A percentile compares a stretch with the other conserved stretches of the same genome.
phyloP scores from a whole-genome alignment of 2,329 filamentous ascomycete species.

The Aspergillaceae sp. region DNA sequence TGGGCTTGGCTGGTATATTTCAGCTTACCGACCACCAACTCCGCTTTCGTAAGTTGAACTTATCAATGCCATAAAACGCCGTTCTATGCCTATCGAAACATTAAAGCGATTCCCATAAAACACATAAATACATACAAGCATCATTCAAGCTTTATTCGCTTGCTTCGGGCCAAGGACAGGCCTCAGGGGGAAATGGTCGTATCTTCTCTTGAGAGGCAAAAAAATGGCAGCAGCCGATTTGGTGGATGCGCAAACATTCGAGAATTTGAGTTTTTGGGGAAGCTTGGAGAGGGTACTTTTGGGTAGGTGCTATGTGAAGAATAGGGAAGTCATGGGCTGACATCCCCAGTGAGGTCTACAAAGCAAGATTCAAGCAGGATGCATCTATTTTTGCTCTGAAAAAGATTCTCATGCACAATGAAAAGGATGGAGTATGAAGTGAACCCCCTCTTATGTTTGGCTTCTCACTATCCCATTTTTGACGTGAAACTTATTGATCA shows the following conservation, averaged over 20 bases:
- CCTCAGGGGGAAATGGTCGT: conserved; percentile 24
- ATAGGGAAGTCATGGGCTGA: conserved; percentile 3
- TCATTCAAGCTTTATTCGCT: too few species aligned
- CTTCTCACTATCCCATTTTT: too few species aligned
- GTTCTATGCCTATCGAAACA: too few species aligned
- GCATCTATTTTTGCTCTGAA: conserved; percentile 78
- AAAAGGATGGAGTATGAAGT: conserved; percentile 76
- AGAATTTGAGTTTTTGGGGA: conserved; percentile 34
- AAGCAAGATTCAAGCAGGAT: conserved; percentile 67
- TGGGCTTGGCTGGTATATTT: too few species aligned
- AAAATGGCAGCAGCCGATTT: conserved; percentile 53
- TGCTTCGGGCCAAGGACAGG: neutral
- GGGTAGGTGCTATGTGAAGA: conserved; percentile 49
- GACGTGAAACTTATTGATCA: neutral
- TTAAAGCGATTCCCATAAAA: too few species aligned
- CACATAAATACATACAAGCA: too few species aligned
- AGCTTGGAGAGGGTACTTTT: conserved; percentile 90
- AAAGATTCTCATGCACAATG: conserved; percentile 99
- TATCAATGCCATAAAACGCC: too few species aligned
- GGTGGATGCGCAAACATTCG: conserved; percentile 62
- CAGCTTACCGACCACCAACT: too few species aligned
- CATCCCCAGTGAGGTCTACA: conserved; percentile 68
- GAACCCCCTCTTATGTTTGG: neutral
- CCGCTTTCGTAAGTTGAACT: too few species aligned
- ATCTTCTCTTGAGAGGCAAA: conserved; percentile 38